Percentiles rank a stretch among this genome's conserved stretches.
Conservation (phyloP, 2,329 filamentous ascomycete species). For the Hypoxylon sp. region DNA sequence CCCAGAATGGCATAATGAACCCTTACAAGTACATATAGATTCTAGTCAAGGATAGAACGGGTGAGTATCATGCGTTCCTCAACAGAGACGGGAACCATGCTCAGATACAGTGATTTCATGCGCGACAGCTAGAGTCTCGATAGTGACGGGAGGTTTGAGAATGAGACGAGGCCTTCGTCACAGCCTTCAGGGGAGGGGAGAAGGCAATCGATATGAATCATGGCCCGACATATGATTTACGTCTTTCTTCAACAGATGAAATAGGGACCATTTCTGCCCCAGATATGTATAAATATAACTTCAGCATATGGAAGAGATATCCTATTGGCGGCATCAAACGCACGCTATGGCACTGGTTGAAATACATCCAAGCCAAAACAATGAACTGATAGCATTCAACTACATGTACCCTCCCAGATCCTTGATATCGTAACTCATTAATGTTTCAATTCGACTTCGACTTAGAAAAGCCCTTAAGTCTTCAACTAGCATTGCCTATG, state of each 20-base stretch:
- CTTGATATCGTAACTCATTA: no score
- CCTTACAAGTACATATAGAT: conserved; percentile 92
- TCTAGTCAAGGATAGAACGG: not conserved
- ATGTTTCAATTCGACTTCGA: no score
- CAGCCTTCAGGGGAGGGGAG: not conserved
- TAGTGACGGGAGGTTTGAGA: not conserved
- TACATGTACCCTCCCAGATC: not conserved
- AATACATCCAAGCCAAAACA: not conserved
- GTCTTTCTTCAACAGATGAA: conserved; percentile 29
- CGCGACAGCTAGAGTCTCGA: not conserved
- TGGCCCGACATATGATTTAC: conserved; percentile 4
- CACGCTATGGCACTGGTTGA: not conserved
- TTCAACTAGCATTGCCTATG: not conserved
- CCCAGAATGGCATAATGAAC: conserved; percentile 97
- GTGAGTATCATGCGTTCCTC: not conserved
- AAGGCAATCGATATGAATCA: not conserved
- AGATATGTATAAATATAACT: conserved; percentile 9
- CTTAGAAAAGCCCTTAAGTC: no score
- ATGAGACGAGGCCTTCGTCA: not conserved
- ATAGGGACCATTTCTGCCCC: not conserved
- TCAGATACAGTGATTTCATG: not conserved
- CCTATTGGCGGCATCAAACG: not conserved
- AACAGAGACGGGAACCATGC: not conserved
- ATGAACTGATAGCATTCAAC: not conserved
- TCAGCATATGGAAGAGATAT: conserved; percentile 10